These are phyloP conservation scores for Leptographium wingfieldii DNA, from an alignment of 2,329 filamentous ascomycete species.

Conservation along the genomic window DNA sequence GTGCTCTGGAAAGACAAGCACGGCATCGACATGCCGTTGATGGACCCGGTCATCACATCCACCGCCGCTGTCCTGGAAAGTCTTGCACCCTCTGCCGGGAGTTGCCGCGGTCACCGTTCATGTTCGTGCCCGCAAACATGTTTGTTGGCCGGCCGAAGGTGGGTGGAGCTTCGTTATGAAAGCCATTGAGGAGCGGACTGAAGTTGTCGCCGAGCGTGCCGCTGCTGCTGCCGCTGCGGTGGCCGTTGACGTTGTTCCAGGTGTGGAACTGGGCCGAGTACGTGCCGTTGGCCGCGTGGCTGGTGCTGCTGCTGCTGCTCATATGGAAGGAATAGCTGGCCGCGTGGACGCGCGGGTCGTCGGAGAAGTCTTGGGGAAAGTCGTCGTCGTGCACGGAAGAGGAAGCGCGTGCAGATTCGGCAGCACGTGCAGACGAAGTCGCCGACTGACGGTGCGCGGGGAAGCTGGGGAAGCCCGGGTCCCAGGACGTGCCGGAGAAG, in stretches of 20 bases:
- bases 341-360: no score
- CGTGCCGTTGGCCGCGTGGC: background rate
- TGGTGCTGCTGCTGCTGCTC: conserved; percentile 29
- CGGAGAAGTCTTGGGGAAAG: no score
- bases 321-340: conserved; percentile 37
- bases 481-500: background rate
- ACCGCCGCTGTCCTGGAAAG: background rate
- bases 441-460: no score
- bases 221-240: conserved; percentile 1
- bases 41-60: background rate
- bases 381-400: no score
- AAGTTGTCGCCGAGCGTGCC: background rate
- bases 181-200: background rate
- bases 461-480: background rate
- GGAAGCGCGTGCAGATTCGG: no score
- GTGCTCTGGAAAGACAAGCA: no score
- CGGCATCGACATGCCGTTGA: background rate
- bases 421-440: no score
- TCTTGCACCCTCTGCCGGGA: background rate
- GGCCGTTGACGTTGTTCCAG: conserved; percentile 9
- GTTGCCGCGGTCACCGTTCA: background rate
- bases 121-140: background rate
- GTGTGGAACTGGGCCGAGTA: conserved; percentile 5
- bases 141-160: background rate
- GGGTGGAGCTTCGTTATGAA: background rate